Base-by-base conservation (phyloP, 345 rosid species). In the Punica granatum region DNA sequence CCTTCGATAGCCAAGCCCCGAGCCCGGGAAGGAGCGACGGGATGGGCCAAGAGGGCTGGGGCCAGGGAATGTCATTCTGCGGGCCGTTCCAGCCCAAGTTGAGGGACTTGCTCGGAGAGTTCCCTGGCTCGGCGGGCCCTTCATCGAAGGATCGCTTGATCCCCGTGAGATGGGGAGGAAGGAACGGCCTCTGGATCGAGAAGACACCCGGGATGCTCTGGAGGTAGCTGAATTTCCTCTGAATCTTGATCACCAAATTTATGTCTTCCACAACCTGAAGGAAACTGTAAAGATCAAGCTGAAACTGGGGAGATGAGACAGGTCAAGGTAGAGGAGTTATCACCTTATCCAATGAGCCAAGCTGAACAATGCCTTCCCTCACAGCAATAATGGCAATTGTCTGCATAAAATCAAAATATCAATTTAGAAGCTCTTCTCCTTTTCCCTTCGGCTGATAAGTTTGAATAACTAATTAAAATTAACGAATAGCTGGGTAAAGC, bases 321-420 rank as follows among this genome's bases (percentile, higher is more conserved):
- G 21, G 41, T 1, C 34, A 18, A 42, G 67, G 19, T 58, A 23
- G n/a, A 53, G 39, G 34, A 28, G 61, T 56, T 10, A 0, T 30
- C 61, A 88, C 94, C 86, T 86, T 86, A 28, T 82, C 82, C 49
- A 88, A 76, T 51, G 90, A 88, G 68, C 94, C 94, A 72, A 88
- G 75, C 67, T 88, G 94, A 70, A 88, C 72, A 60, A 86, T 71
- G 72, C 94, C 90, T 88, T 88, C 94, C 66, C 82, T 78, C 60
- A 88, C 90, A 41, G 89, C 83, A 75, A 88, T 82, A 46, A 88
- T 51, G 12, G 88, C 94, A 72, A 88, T 88, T 59, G 89, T 88
- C 94, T 88, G 84, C 28, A 72, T 35, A 75, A 63, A n/a, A 70
- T 49, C 53, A 72, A 36, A 48, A 59, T 74, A 73, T 39, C 41